Evolutionary conservation across 73 alveolate genomes (phyloP).

Genomic region (Tetrahymena malaccensis): DNA sequence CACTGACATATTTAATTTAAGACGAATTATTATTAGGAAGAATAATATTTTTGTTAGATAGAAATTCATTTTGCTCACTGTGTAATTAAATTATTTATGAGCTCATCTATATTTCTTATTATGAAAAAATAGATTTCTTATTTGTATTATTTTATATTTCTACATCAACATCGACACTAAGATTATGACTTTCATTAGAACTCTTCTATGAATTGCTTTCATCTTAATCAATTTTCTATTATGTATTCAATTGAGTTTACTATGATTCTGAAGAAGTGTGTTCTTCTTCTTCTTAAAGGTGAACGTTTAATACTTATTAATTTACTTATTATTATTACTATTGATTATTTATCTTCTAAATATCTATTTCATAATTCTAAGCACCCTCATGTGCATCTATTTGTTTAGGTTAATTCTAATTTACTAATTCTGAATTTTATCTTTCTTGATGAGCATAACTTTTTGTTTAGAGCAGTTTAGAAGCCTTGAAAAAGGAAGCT

Average conservation of each 20-base stretch:
- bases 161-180: background rate
- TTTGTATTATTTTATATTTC: too few species aligned
- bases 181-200: background rate
- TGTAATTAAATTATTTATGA: background rate
- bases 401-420: too few species aligned
- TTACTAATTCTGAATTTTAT: background rate
- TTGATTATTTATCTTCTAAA: too few species aligned
- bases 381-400: background rate
- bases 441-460: background rate
- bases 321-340: background rate
- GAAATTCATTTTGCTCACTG: background rate
- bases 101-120: background rate
- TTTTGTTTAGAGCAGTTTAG: background rate
- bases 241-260: background rate
- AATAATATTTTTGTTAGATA: background rate
- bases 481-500: background rate
- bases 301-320: background rate
- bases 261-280: background rate
- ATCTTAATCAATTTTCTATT: background rate
- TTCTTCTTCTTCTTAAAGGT: background rate
- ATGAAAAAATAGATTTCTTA: background rate
- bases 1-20: background rate
- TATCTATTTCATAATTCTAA: too few species aligned
- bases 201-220: background rate
- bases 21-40: background rate